Conservation (phyloP, 192 early-diverging fungal species). For the Jimgerdemannia flammicorona region DNA sequence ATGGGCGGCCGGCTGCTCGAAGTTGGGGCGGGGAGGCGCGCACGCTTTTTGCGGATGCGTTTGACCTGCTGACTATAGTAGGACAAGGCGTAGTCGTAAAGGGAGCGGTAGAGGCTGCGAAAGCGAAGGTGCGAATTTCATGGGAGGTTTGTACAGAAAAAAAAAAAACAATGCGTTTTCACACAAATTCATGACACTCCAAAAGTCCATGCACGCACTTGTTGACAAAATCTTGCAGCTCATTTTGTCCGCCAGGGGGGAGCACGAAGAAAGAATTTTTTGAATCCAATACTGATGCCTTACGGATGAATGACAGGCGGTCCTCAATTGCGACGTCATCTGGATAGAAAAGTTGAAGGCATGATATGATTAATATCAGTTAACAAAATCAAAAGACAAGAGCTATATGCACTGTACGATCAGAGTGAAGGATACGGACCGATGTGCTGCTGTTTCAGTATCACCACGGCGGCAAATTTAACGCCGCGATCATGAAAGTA, state of each 20-base stretch:
- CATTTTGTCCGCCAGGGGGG: slow-evolving; percentile 36
- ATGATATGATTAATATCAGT: too few relatives aligned
- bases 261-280: slow-evolving; percentile 68
- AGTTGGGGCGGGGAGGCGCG: slow-evolving; percentile 49
- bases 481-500: slow-evolving; percentile 57
- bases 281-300: slow-evolving; percentile 61
- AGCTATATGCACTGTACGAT: not conserved
- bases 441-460: slow-evolving; percentile 49
- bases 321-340: slow-evolving; percentile 69
- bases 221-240: slow-evolving; percentile 59
- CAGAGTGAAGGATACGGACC: slow-evolving; percentile 34
- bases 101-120: slow-evolving; percentile 58
- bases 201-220: slow-evolving; percentile 37
- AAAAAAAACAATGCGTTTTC: too few relatives aligned
- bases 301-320: slow-evolving; percentile 61
- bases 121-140: not conserved
- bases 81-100: slow-evolving; percentile 63
- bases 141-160: too few relatives aligned
- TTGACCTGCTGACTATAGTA: slow-evolving; percentile 81
- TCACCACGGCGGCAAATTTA: slow-evolving; percentile 70
- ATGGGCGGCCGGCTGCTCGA: slow-evolving; percentile 23
- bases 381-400: too few relatives aligned
- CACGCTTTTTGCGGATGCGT: slow-evolving; percentile 64
- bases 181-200: too few relatives aligned
- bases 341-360: slow-evolving; percentile 12